Base-by-base conservation (phyloP, 163 green algal genomes). In the Chlorella variabilis region DNA sequence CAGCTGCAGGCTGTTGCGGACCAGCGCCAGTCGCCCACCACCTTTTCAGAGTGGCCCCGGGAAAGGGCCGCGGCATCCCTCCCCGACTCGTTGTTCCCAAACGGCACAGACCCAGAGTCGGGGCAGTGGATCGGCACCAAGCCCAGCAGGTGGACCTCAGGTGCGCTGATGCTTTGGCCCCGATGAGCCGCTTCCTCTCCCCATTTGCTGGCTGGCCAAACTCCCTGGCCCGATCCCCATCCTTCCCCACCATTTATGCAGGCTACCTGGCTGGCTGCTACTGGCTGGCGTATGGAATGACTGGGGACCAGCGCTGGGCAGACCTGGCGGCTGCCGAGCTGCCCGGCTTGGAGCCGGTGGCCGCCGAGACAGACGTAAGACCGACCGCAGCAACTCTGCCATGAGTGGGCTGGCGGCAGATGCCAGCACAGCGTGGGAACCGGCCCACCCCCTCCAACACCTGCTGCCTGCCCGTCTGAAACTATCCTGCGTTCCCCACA, bases 181-280 rank as follows among this genome's bases (percentile, higher is more conserved):
- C 13, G 13, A 18, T 38, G 3, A 38, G 38, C 38, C 59, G 29
- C 59, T 13, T 21, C n/a, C 9, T 18, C 29, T 6, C 5, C 4
- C 61, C 11, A 18, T 5, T 69, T 42, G 9, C 61, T 69, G 31
- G 6, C 61, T n/a, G n/a, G n/a, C 61, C 27, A 21, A 27, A 41
- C 61, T 9, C 39, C 61, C 15, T 6, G 15, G 25, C 21, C 2
- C n/a, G 11, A 7, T 23, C 25, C 29, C 4, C n/a, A 33, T 27
- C 23, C 20, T 33, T 9, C 54, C 15, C 21, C 18, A 15, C 54
- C 54, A 9, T 33, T 15, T 63, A 3, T 42, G 8, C 61, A 69
- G 66, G 66, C 39, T 74, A 58, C 66, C 66, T 74, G 39, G 23
- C 66, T 27, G 66, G 39, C 33, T 74, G 66, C 66, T 74, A 74